A percentile compares a stretch with the other conserved stretches of the same genome.
phyloP scores from a whole-genome alignment of 192 early-diverging fungal genomes.

The Gryganskiella cystojenkinii region DNA sequence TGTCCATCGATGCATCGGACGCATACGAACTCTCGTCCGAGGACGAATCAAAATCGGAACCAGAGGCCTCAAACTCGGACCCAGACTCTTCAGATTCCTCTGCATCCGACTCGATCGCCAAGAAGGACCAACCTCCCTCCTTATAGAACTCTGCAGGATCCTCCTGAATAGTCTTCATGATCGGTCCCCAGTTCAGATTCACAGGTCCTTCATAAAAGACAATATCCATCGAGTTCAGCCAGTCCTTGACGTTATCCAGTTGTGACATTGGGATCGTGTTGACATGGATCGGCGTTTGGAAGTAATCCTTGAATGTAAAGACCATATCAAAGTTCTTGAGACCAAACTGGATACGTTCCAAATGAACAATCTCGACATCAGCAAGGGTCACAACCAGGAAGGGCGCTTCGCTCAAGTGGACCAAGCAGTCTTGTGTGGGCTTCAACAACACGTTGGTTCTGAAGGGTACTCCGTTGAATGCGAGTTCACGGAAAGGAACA shows the following conservation, averaged over 20 bases:
- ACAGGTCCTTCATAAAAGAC: conserved; percentile 93
- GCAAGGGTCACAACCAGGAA: conserved; percentile 89
- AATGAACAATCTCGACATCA: conserved; percentile 95
- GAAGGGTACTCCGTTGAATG: conserved; percentile 94
- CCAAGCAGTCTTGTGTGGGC: conserved; percentile 96
- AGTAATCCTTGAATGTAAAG: conserved; percentile 96
- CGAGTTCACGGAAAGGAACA: conserved; percentile 91
- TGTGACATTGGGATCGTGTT: conserved; percentile 94
- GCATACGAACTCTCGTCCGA: conserved; percentile 72
- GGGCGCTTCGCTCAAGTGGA: conserved; percentile 95
- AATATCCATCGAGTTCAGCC: conserved; percentile 94
- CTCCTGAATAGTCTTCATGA: conserved; percentile 98
- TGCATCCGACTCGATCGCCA: conserved; percentile 74
- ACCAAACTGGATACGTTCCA: conserved; percentile 97
- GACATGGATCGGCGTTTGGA: conserved; percentile 89
- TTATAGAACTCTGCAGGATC: conserved; percentile 92
- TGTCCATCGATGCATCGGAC: conserved; percentile 65
- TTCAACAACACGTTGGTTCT: conserved; percentile 92
- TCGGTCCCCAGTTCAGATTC: conserved; percentile 94
- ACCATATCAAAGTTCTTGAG: conserved; percentile 99
- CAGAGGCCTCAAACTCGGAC: conserved; percentile 49
- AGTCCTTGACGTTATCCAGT: conserved; percentile 95
- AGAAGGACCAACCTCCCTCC: conserved; percentile 94
- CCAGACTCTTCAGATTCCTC: conserved; percentile 68
- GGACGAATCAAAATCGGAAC: conserved; percentile 86